Percentiles rank a stretch among this genome's conserved stretches.
Evolutionary conservation across 2,329 filamentous ascomycete genomes (phyloP).

Genomic region (Ophiocordyceps camponoti-rufipedis): DNA sequence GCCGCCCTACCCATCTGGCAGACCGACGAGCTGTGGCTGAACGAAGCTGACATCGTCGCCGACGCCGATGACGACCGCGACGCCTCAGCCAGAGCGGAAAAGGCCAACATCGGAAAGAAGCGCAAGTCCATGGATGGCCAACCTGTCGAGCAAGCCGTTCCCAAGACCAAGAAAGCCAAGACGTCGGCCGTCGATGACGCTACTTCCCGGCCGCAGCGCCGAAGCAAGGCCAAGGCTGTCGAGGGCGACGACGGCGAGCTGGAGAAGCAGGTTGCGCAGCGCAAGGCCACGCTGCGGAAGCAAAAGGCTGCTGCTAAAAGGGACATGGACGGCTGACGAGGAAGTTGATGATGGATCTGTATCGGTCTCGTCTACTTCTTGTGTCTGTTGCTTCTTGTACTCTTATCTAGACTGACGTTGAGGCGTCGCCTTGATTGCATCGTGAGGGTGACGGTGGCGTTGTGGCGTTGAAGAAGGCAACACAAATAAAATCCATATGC

Average conservation of each 20-base stretch:
- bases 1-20: slow-evolving; percentile 88
- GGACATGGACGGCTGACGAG: slow-evolving; percentile 22
- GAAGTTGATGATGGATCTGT: not conserved
- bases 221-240: slow-evolving; percentile 10
- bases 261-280: slow-evolving; percentile 39
- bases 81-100: slow-evolving; percentile 27
- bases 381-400: not conserved
- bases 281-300: slow-evolving; percentile 38
- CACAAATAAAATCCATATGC: not conserved
- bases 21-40: slow-evolving; percentile 78
- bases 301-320: slow-evolving; percentile 39
- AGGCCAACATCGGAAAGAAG: slow-evolving; percentile 48
- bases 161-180: slow-evolving; percentile 19
- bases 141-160: slow-evolving; percentile 23
- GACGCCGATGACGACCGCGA: slow-evolving; percentile 32
- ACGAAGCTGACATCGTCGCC: slow-evolving; percentile 56
- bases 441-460: slow-evolving; percentile 11
- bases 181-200: slow-evolving; percentile 7
- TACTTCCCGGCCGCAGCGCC: not conserved
- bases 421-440: not conserved
- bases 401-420: not conserved
- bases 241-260: slow-evolving; percentile 33
- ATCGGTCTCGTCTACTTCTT: not conserved
- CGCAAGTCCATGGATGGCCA: slow-evolving; percentile 31
- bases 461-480: slow-evolving; percentile 11